Base-by-base conservation (phyloP, 768 basidiomycete species). In the Agrocybe pediades region DNA sequence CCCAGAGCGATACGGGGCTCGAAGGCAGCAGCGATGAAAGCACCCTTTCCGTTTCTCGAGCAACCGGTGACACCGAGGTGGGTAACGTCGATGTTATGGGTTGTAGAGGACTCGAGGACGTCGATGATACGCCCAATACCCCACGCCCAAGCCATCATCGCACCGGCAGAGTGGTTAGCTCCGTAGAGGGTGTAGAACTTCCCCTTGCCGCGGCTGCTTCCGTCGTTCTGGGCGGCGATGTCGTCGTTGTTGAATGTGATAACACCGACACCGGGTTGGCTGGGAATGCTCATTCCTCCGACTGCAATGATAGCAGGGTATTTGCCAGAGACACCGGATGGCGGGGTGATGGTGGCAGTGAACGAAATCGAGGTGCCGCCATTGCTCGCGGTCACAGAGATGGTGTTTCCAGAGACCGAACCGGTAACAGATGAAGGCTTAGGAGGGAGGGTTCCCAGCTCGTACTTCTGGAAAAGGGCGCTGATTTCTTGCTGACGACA, bases 101-200 rank as follows among this genome's bases (percentile, higher is more conserved):
- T 21, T 3, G 81, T 73, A 0, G 76, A 80, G 21, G 64, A 64
- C 68, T 82, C 80, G 51, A 85, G 76, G n/a, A 75, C 80, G 62
- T 84, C 84, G 64, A 85, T 82, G 62, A 85, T 75, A 30, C 84
- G 80, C 51, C 74, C 73, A 45, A 84, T 76, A 57, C 80, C 83
- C 84, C 83, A 84, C 3, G 78, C 79, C 84, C 84, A 85, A 2
- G 84, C 82, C 16, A 74, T 81, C 80, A 84, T 78, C 8, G 83
- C 79, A 41, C 70, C 68, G 0, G 83, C 82, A 40, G 74, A 75
- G 42, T 74, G 73, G 48, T 59, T 64, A 20, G 60, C 66, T 9
- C 82, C 82, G 65, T 81, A 84, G 42, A 85, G 72, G 40, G 74
- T 73, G 69, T 78, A 85, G 74, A 85, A 85, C 51, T 79, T 78